A percentile compares a stretch with the other conserved stretches of the same genome.
Evolutionary conservation across 176 grass and related monocot species (phyloP).

Genomic region (Areca catechu): DNA sequence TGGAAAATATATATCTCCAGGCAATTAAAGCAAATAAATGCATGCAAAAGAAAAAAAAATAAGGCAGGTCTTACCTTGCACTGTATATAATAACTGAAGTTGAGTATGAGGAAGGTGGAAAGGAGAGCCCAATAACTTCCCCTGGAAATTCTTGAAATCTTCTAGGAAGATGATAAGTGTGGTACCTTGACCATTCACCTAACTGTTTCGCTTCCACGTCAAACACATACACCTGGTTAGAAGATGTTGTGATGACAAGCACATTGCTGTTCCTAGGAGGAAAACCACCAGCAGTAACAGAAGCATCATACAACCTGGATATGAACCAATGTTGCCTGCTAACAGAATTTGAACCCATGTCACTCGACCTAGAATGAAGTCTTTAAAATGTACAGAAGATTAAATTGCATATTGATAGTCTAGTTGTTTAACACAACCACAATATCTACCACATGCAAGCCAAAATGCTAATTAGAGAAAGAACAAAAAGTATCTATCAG

Average conservation of each 20-base stretch:
- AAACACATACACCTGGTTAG: slow-evolving; percentile 86
- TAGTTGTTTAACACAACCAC: too few species aligned
- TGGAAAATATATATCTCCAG: too few species aligned
- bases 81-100: slow-evolving; percentile 78
- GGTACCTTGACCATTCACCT: slow-evolving; percentile 76
- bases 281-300: slow-evolving; percentile 82
- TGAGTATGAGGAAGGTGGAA: slow-evolving; percentile 42
- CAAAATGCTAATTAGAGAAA: too few species aligned
- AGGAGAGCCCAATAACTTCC: slow-evolving; percentile 83
- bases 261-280: slow-evolving; percentile 73
- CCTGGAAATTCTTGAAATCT: slow-evolving; percentile 97
- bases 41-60: background rate
- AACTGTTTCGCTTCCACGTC: slow-evolving; percentile 94
- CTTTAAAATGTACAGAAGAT: too few species aligned
- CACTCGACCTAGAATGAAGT: too few species aligned
- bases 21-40: too few species aligned
- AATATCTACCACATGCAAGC: too few species aligned
- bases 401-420: too few species aligned
- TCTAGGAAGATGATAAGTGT: slow-evolving; percentile 54
- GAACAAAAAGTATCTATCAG: too few species aligned
- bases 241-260: slow-evolving; percentile 76
- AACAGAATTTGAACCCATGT: background rate
- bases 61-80: slow-evolving; percentile 44
- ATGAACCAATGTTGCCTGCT: slow-evolving; percentile 94
- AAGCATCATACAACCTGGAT: slow-evolving; percentile 76